phyloP scores from a whole-genome alignment of 768 basidiomycete genomes.

The Nevesoporus exiguus region DNA sequence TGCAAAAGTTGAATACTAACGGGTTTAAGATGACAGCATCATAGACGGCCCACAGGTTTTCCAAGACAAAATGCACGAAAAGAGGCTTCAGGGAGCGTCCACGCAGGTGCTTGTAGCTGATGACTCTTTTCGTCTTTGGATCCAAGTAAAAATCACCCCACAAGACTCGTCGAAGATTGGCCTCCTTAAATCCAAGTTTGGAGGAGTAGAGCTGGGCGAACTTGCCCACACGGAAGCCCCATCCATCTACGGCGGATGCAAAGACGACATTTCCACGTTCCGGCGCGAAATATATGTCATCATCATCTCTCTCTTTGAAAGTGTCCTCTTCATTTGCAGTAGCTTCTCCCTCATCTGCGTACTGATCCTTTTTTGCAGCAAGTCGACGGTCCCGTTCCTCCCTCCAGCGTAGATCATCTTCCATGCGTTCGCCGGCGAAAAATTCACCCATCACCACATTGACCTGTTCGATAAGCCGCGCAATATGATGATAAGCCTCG shows the following conservation, averaged over 20 bases:
- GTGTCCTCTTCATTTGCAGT: conserved; percentile 56
- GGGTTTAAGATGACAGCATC: conserved; percentile 85
- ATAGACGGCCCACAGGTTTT: conserved; percentile 97
- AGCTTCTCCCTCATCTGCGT: conserved; percentile 63
- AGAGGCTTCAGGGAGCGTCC: conserved; percentile 89
- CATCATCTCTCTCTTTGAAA: conserved; percentile 95
- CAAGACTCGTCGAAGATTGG: conserved; percentile 76
- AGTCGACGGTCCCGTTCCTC: conserved; percentile 87
- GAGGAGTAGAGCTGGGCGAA: conserved; percentile 91
- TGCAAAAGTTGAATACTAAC: conserved; percentile 48
- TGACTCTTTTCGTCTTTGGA: conserved; percentile 90
- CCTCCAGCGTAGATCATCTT: conserved; percentile 90
- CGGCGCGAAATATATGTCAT: conserved; percentile 96
- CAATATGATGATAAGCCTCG: conserved; percentile 94
- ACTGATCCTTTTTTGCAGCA: conserved; percentile 66
- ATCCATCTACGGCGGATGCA: conserved; percentile 92
- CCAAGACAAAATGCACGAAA: conserved; percentile 95
- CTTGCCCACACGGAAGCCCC: conserved; percentile 93
- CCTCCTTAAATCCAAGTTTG: conserved; percentile 89
- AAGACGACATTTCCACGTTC: conserved; percentile 96
- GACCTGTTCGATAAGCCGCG: conserved; percentile 90
- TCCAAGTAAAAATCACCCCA: conserved; percentile 99
- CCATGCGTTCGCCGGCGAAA: conserved; percentile 94
- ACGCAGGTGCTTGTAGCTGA: conserved; percentile 85
- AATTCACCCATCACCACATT: conserved; percentile 98